These are phyloP conservation scores for Closterium sp. DNA, from an alignment of 139 green algal species.

Conservation along the genomic window DNA sequence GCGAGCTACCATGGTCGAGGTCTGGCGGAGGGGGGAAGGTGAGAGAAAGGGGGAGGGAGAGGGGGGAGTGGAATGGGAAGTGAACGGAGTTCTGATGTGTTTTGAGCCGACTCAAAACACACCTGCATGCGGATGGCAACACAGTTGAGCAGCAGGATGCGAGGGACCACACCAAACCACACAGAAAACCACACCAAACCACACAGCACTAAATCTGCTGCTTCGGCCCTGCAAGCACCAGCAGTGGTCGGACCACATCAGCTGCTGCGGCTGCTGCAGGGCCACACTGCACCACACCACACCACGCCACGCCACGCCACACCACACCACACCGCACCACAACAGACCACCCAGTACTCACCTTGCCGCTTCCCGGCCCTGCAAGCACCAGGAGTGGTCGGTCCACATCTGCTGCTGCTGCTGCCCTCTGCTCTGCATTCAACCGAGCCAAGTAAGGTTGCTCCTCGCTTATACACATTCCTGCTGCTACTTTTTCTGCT, in stretches of 20 bases:
- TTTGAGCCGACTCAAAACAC: no score
- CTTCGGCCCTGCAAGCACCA: neutral
- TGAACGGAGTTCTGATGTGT: no score
- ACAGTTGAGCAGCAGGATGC: no score
- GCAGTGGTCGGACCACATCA: neutral
- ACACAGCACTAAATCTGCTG: neutral
- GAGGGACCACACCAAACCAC: neutral
- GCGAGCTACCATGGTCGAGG: neutral
- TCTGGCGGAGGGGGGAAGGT: neutral
- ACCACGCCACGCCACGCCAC: neutral
- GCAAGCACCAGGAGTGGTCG: constrained; percentile 5
- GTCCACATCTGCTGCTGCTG: neutral
- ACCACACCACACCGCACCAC: neutral
- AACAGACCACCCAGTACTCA: neutral
- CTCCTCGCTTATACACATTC: neutral
- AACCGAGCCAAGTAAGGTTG: neutral
- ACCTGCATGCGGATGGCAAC: no score
- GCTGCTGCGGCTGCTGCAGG: neutral
- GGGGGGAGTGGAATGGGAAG: no score
- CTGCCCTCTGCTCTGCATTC: neutral
- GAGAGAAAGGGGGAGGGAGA: no score
- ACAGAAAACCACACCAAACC: no score
- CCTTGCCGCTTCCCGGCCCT: neutral
- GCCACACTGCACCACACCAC: neutral
- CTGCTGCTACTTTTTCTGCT: neutral